phyloP scores from a whole-genome alignment of 2,329 filamentous ascomycete genomes.

The Fusarium tjaetaba region DNA sequence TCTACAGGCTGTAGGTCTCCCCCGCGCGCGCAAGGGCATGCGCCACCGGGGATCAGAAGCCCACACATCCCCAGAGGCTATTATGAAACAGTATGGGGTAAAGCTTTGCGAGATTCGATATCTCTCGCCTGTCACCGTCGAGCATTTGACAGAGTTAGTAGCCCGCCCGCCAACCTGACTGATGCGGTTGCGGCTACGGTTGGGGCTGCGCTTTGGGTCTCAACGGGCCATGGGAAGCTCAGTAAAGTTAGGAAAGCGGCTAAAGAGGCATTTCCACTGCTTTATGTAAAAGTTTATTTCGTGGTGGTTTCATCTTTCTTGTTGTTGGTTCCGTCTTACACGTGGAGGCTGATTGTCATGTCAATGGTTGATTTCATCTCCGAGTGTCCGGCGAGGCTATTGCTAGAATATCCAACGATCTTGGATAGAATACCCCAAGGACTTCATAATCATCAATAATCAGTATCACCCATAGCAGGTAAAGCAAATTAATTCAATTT shows the following conservation, averaged over 20 bases:
- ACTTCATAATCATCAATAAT: no score
- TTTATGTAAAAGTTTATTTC: background rate
- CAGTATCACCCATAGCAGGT: no score
- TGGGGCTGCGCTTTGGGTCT: background rate
- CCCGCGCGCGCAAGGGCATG: background rate
- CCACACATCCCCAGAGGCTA: constrained; percentile 28
- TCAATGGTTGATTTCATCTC: constrained; percentile 8
- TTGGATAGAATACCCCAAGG: no score
- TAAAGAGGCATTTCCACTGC: constrained; percentile 12
- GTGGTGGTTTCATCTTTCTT: background rate
- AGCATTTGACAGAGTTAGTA: constrained; percentile 16
- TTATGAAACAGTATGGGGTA: constrained; percentile 48
- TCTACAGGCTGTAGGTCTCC: background rate
- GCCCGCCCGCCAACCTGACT: background rate
- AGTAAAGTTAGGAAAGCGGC: background rate
- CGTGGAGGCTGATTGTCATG: constrained; percentile 10
- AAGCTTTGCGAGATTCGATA: constrained; percentile 35
- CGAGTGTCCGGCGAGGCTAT: background rate
- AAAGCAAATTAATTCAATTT: no score
- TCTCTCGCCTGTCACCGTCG: constrained; percentile 41
- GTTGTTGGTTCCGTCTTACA: constrained; percentile 14
- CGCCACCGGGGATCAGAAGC: constrained; percentile 22
- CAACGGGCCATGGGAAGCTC: background rate
- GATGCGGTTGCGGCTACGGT: background rate
- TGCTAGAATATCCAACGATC: background rate